Evolutionary conservation across 1,284 basidiomycete species (phyloP).

Genomic region (Sanghuangporus baumii): DNA sequence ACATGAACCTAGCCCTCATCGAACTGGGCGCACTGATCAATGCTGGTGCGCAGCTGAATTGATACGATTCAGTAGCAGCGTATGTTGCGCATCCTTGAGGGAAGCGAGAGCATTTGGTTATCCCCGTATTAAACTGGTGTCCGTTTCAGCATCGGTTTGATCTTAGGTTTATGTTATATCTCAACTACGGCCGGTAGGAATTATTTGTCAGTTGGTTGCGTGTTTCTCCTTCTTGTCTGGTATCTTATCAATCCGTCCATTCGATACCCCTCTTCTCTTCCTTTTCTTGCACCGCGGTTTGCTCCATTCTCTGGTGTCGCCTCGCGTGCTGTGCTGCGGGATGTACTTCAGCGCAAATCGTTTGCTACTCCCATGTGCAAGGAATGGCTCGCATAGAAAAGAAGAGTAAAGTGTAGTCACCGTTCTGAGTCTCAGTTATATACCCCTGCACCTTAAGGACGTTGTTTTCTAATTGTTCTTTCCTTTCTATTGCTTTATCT

Average conservation of each 20-base stretch:
- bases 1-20: conserved; percentile 34
- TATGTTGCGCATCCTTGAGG: not conserved
- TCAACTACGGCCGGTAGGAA: not conserved
- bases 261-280: not conserved
- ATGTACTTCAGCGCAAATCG: not conserved
- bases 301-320: not conserved
- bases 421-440: not conserved
- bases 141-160: not conserved
- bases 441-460: conserved; percentile 5
- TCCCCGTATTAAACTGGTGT: not conserved
- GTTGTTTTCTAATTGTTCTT: not conserved
- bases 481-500: not conserved
- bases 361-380: not conserved
- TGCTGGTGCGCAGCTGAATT: conserved; percentile 20
- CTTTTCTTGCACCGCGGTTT: not conserved
- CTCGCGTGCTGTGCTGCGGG: not conserved
- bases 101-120: not conserved
- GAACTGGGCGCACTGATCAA: conserved; percentile 32
- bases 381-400: not conserved
- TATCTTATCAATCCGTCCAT: not conserved
- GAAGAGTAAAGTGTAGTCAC: not conserved
- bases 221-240: not conserved
- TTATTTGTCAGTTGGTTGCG: not conserved
- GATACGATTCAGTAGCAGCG: not conserved
- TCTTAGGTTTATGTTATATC: conserved; percentile 6